Base-by-base conservation (phyloP, 805 yeast genomes). In the Candida lessepsii region DNA sequence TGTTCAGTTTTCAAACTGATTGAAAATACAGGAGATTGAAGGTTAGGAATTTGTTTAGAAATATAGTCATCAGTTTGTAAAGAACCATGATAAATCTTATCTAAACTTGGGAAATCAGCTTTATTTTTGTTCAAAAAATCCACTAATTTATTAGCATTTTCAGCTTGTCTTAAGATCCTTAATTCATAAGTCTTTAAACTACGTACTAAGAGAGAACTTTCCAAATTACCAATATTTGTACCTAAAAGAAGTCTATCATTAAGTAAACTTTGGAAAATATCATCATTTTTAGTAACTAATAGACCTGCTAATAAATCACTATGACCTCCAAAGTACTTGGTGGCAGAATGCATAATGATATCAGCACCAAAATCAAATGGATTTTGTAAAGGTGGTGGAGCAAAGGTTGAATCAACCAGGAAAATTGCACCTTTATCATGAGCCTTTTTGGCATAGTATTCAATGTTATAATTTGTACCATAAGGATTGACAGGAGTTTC, bases 251-350 rank as follows among this genome's bases (percentile, higher is more conserved):
- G 60, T 52, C 98, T 73, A 51, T 90, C 96, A 0, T 57, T 60
- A 4, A 70, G 60, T 45, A 90, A 68, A 30, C 65, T 54, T 16
- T 64, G 50, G 41, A 75, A 73, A 5, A 70, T 70, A 2, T 65
- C 60, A 7, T 54, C 49, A 44, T 78, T 78, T 55, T 82, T 81
- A n/a, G 85, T 80, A 14, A 81, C 78, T 14, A 89, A 62, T 9
- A 83, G 69, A 24, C 98, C 97, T 4, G 96, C 89, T 37, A 90
- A 67, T 30, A 89, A 65, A 59, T 90, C 97, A 5, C 95, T 86
- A 62, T 90, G 96, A n/a, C 98, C 97, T 28, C 96, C 96, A 54
- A 88, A 83, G 63, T 83, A 91, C 58, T 90, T 90, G 1, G 96
- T 90, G 1, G 89, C 96, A 1, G 96, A 87, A 60, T 90, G 96